Evolutionary conservation across 176 grass and related monocot species (phyloP).

Genomic region (Urochloa ruziziensis): DNA sequence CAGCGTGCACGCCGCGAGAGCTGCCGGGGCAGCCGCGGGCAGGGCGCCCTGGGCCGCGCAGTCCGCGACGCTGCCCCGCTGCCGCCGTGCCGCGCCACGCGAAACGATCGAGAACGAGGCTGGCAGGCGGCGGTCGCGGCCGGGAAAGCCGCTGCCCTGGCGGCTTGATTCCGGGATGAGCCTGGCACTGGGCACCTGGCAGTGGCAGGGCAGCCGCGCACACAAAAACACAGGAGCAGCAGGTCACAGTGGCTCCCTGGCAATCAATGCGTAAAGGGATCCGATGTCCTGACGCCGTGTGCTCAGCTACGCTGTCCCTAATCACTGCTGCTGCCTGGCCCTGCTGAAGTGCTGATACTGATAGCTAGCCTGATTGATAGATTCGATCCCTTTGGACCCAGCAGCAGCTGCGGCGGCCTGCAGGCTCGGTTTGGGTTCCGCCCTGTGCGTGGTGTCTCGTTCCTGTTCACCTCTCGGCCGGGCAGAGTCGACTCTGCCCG

Average conservation of each 20-base stretch:
- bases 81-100: not conserved
- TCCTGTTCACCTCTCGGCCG: not conserved
- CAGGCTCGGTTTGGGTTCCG: not conserved
- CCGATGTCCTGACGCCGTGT: slow-evolving; percentile 37
- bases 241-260: not conserved
- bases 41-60: no score
- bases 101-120: not conserved
- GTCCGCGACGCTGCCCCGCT: no score
- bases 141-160: slow-evolving; percentile 21
- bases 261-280: slow-evolving; percentile 45
- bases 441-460: not conserved
- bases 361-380: not conserved
- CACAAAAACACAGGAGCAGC: not conserved
- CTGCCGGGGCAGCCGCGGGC: not conserved
- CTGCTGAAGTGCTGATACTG: no score
- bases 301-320: slow-evolving; percentile 29
- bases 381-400: slow-evolving; percentile 22
- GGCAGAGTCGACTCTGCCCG: no score
- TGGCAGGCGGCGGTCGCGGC: not conserved
- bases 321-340: not conserved
- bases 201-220: no score
- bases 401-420: not conserved
- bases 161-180: not conserved
- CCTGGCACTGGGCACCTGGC: not conserved
- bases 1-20: not conserved